Base-by-base conservation (phyloP, 192 early-diverging fungal species). In the Coemansia sp. region DNA sequence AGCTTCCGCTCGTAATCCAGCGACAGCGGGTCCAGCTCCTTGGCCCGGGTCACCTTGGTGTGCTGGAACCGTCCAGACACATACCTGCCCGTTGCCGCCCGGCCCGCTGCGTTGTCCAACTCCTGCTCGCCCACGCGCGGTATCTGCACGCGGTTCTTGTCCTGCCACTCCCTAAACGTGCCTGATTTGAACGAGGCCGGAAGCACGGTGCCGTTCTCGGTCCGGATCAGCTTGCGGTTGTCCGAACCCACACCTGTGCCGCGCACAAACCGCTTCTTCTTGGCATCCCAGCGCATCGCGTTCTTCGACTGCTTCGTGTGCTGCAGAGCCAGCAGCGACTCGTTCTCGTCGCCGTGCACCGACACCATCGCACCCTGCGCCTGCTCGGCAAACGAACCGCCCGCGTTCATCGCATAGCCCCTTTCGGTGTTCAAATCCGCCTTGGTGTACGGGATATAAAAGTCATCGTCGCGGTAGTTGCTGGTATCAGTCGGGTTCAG, bases 181-280 rank as follows among this genome's bases (percentile, higher is more conserved):
- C 90, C 88, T 9, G 85, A 82, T 58, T 92, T 93, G 76, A 87
- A 97, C 14, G 83, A 83, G 4, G 93, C 96, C 4, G 88, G 87
- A 22, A 99, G 82, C 61, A 87, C 70, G n/a, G 87, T 85, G 29
- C 96, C 96, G 45, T 81, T 88, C 59, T 99, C 96, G 3, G 89
- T 92, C 32, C 81, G 82, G 48, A 99, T 95, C 50, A 91, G 56
- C 80, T 97, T 99, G 64, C 92, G 92, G 75, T 99, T 99, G 60
- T 99, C 94, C 1, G 87, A 61, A 12, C 96, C 96, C 54, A 95
- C 82, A 19, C 90, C 91, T 3, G 66, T 56, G 19, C 93, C 85
- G 26, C 77, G 68, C 29, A 92, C 84, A 83, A 96, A 99, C 53
- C 85, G 87, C 71, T 91, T 93, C 79, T 97, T 96, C 61, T 85